phyloP scores from a whole-genome alignment of 345 rosid genomes.

The Eutrema heterophyllum region DNA sequence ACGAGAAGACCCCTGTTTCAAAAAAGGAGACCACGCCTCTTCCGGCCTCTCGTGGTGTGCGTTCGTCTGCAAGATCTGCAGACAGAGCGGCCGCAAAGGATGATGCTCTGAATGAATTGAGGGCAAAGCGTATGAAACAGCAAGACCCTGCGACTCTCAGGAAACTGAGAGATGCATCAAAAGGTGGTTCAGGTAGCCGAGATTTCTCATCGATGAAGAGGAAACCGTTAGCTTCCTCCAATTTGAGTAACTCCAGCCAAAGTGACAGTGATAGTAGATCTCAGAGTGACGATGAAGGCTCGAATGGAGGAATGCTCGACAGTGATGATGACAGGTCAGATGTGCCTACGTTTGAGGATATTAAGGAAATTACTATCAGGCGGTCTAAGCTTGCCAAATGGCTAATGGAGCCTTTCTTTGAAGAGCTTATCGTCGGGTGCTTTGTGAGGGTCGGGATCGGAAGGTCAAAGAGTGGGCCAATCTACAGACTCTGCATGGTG shows the following conservation, averaged over 20 bases:
- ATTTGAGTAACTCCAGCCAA: slow-evolving; percentile 81
- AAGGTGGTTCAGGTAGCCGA: slow-evolving; percentile 55
- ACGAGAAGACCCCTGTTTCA: slow-evolving; percentile 52
- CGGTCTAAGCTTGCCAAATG: slow-evolving; percentile 93
- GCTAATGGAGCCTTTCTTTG: slow-evolving; percentile 99
- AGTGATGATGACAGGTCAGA: slow-evolving; percentile 88
- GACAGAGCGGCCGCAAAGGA: slow-evolving; percentile 95
- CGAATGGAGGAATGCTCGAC: slow-evolving; percentile 77
- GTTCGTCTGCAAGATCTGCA: slow-evolving; percentile 86
- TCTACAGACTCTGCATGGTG: slow-evolving; percentile 87
- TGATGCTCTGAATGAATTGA: slow-evolving; percentile 80
- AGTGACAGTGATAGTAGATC: slow-evolving; percentile 84
- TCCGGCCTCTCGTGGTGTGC: slow-evolving; percentile 60
- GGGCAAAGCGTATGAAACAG: slow-evolving; percentile 90
- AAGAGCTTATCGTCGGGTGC: slow-evolving; percentile 91
- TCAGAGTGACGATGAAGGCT: slow-evolving; percentile 84
- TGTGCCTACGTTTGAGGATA: slow-evolving; percentile 67
- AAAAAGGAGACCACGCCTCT: slow-evolving; percentile 65
- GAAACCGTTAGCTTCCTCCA: slow-evolving; percentile 52
- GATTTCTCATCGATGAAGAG: slow-evolving; percentile 66
- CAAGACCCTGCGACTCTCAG: slow-evolving; percentile 87
- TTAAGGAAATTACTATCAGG: slow-evolving; percentile 77
- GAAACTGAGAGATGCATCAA: slow-evolving; percentile 70
- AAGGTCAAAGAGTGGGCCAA: slow-evolving; percentile 65
- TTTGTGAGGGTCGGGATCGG: slow-evolving; percentile 96